phyloP scores from a whole-genome alignment of 306 rosid genomes.

The Hylodesmum podocarpum region DNA sequence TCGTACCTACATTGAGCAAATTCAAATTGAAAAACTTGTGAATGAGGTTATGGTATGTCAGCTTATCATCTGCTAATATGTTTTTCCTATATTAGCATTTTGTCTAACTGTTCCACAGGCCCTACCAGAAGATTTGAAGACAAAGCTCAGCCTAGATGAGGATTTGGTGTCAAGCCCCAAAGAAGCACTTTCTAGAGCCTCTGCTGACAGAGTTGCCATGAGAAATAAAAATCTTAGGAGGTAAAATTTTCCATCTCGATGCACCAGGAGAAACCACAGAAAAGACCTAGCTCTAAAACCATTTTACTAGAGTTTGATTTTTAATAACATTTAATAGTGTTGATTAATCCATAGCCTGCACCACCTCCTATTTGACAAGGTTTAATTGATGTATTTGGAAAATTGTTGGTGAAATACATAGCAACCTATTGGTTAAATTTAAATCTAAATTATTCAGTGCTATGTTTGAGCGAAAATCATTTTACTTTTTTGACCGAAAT shows the following conservation, averaged over 20 bases:
- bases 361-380: neutral
- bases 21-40: constrained; percentile 96
- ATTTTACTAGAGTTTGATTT: neutral
- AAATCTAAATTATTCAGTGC: neutral
- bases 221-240: constrained; percentile 78
- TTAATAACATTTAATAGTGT: neutral
- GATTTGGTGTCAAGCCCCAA: constrained; percentile 94
- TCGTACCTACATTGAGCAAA: constrained; percentile 97
- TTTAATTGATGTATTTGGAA: neutral
- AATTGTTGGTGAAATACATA: constrained; percentile 15
- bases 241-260: constrained; percentile 39
- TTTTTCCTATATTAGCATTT: constrained; percentile 11
- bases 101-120: constrained; percentile 64
- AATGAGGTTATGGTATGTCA: constrained; percentile 93
- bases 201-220: constrained; percentile 83
- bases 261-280: neutral
- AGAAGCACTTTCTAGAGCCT: constrained; percentile 88
- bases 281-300: neutral
- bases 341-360: neutral
- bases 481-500: neutral
- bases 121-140: constrained; percentile 94
- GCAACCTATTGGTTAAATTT: neutral
- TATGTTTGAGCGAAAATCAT: constrained; percentile 1
- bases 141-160: constrained; percentile 94
- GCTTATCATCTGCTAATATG: constrained; percentile 17